Conservation (phyloP, 306 rosid genomes). For the Medicago ruthenica region DNA sequence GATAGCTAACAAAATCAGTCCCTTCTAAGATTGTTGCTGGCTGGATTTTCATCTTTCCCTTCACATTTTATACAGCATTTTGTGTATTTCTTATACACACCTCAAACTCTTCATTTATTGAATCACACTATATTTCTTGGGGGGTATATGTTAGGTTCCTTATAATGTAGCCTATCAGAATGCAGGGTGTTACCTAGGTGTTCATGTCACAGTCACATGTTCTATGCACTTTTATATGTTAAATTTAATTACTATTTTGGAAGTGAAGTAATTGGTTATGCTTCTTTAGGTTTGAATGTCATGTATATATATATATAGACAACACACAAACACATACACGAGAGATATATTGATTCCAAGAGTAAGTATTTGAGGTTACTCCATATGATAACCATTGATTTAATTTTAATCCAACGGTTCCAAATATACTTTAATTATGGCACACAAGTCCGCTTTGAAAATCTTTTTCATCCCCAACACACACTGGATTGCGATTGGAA, state of each 20-base stretch:
- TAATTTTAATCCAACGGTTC: no score
- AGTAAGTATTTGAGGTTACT: no score
- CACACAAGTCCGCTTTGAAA: no score
- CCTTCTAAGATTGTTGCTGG: slow-evolving; percentile 57
- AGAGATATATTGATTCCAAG: no score
- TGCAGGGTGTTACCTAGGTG: slow-evolving; percentile 18
- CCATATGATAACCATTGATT: no score
- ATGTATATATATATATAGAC: no score
- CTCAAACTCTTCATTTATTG: slow-evolving; percentile 34
- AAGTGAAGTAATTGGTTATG: background rate
- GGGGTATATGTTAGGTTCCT: slow-evolving; percentile 10
- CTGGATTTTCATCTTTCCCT: slow-evolving; percentile 23
- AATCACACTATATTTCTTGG: slow-evolving; percentile 21
- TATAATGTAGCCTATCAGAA: background rate
- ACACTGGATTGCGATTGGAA: no score
- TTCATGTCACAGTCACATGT: background rate
- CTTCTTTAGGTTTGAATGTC: background rate
- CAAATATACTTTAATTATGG: no score
- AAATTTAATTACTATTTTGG: background rate
- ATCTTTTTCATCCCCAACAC: no score
- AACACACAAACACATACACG: no score
- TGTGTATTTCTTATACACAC: slow-evolving; percentile 21
- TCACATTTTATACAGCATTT: background rate
- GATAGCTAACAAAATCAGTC: slow-evolving; percentile 75
- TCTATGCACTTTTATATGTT: background rate